Evolutionary conservation across 1,284 basidiomycete species (phyloP), one percentile per base, ranked within the genome.

Genomic region (Rhodotorula sp.): DNA sequence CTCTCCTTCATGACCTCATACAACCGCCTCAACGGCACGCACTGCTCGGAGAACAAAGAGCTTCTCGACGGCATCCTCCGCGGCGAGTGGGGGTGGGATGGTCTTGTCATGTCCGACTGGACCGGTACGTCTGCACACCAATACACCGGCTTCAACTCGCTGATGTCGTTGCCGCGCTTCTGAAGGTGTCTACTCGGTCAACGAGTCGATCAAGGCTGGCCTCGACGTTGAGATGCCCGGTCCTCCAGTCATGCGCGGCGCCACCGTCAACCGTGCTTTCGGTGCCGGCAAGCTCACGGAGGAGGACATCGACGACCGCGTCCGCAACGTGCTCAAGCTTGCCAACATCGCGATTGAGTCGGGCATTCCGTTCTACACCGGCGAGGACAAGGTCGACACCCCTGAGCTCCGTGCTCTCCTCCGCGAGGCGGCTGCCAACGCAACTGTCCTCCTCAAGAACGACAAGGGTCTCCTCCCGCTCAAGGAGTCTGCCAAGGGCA

Each of bases 391-490:
- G 21, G 57, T 74, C 77, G 85, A 85, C 34, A 84, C 85, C 0
- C 85, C 88, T 68, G 82, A 83, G 21, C 82, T 86, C 56, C 86
- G 84, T n/a, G 76, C 78, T 9, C 88, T 90, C 68, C 86, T 86
- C 71, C 82, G 88, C 56, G 83, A 85, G 66, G 78, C 89, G 1
- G 88, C 89, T 19, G 84, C 85, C 13, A 86, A 89, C 69, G 86
- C 87, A 0, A 87, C 90, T 74, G 89, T 91, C 17, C 81, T 91
- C 45, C 82, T 91, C 68, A 89, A 89, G 82, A 91, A 92, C 78
- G 81, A 86, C n/a, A 78, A 79, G 23, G 72, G 81, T 3, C 75
- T 89, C 4, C 81, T 92, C 0, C 91, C 90, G 8, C 82, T 91
- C 16, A 62, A 74, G 61, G 76, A 79, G 50, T 50, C 66, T 27